A percentile compares a stretch with the other conserved stretches of the same genome.
Evolutionary conservation across 2,329 filamentous ascomycete genomes (phyloP).

Genomic region (Colletotrichum echinochloae): DNA sequence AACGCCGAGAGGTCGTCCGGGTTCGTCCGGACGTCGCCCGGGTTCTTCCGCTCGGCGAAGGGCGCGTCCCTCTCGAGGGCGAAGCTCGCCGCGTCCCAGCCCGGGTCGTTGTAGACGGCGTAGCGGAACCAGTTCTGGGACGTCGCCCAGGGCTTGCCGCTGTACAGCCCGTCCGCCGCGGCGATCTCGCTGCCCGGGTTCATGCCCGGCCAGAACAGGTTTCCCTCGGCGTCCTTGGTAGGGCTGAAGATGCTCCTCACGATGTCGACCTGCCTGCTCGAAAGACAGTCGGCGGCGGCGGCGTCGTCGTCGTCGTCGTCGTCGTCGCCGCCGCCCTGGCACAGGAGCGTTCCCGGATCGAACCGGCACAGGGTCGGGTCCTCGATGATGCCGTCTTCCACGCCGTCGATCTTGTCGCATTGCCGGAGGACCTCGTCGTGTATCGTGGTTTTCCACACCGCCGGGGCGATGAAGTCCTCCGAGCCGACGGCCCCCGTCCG

Average conservation of each 20-base stretch:
- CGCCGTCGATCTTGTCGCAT: constrained; percentile 62
- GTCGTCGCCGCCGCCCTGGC: background rate
- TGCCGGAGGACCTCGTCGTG: constrained; percentile 56
- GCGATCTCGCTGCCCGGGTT: constrained; percentile 58
- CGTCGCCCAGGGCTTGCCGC: constrained; percentile 43
- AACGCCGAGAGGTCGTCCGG: constrained; percentile 55
- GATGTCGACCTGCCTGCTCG: constrained; percentile 53
- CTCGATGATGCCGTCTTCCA: constrained; percentile 60
- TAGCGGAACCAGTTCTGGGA: constrained; percentile 53
- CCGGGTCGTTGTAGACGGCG: constrained; percentile 54
- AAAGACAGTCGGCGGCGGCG: constrained; percentile 48
- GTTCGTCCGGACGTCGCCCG: constrained; percentile 54
- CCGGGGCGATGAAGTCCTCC: constrained; percentile 44
- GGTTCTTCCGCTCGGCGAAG: constrained; percentile 46
- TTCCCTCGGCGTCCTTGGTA: constrained; percentile 48
- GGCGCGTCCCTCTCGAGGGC: constrained; percentile 53
- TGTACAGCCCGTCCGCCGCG: constrained; percentile 61
- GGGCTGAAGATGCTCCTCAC: constrained; percentile 47
- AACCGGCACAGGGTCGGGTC: constrained; percentile 56
- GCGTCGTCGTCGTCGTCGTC: background rate
- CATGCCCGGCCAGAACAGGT: constrained; percentile 56
- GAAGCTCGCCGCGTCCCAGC: constrained; percentile 51
- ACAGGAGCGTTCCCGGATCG: constrained; percentile 8
- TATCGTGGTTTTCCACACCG: constrained; percentile 28
- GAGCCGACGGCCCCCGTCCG: constrained; percentile 52